Base-by-base conservation (phyloP, 2,329 filamentous ascomycete species). In the Cercospora sp. region DNA sequence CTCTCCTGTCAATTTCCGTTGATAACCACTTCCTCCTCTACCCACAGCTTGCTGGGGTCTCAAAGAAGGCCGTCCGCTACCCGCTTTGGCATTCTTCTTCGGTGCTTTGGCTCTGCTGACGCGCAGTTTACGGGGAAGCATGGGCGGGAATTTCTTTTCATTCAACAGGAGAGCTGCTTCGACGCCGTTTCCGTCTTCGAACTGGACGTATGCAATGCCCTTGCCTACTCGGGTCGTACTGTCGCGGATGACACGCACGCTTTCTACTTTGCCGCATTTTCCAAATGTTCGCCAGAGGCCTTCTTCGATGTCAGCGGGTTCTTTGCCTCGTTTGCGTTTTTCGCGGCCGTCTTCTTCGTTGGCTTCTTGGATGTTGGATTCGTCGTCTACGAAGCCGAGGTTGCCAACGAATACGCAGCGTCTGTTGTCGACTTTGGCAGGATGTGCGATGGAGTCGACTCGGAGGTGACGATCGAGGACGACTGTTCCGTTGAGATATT, bases 391-490 rank as follows among this genome's bases (percentile, higher is more conserved):
- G 75, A 99, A 99, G 60, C 93, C 93, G 1, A 99, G 86, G 77
- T 99, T 99, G 58, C 95, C 95, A 28, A 99, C 92, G 76, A 99
- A 99, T 16, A 99, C 90, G 79, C 95, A 99, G 64, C 94, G 91
- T 68, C 91, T 89, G 79, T 97, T 89, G 77, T 97, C 94, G 18
- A 90, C 88, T 48, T 90, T 87, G 13, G 91, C 86, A 0, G 95
- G 95, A 80, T 97, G 93, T 0, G 94, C 92, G 36, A 99, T 90
- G 72, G 89, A 92, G 81, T 99, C 95, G 26, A 94, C 94, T 51
- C 94, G 89, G 65, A 99, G 82, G 80, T 99, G 95, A 33, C 95
- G 90, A 73, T 92, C 91, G 16, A 99, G 87, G 2, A 98, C 86
- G 16, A 92, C 83, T 1, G 88, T 92, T 60, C 94, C 95, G 75